Evolutionary conservation across 164 flowering plant genomes (phyloP), one percentile per base, ranked within the genome.

Genomic region (Hamamelis virginiana): DNA sequence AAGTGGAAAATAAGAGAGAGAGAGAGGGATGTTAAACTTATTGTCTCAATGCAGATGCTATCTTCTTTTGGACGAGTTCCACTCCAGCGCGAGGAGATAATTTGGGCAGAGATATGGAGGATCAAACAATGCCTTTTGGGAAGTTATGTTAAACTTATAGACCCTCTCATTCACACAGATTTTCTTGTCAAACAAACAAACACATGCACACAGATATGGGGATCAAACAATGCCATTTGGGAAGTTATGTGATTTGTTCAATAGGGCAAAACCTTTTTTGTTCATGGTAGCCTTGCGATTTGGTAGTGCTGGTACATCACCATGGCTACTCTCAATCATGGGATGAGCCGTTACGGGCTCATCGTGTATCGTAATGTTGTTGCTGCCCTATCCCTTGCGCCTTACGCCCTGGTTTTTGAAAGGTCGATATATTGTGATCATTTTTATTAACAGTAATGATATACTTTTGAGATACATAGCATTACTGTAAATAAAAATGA

Each of bases 21-120:
- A n/a, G n/a, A n/a, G n/a, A n/a, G n/a, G n/a, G n/a, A n/a, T n/a
- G n/a, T n/a, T n/a, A n/a, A n/a, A n/a, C 51, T 65, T 59, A 81
- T 47, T 83, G 69, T 60, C 78, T 73, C 71, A 90, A 75, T 63
- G 91, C 93, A 44, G 92, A 85, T 22, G 92, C 90, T 70, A 93
- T 75, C 82, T 89, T 93, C 87, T 86, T 89, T 47, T 89, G 96
- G 25, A 93, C 67, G 50, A 85, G 82, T 82, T 93, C 97, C 59
- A 87, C 90, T 66, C 88, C 86, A 58, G 89, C 78, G 28, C 98
- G 93, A 62, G 98, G 98, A 51, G 96, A 91, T 65, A 91, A 75
- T 82, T 95, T 83, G 1, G 98, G 97, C 38, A 91, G 80, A 51
- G 67, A n/a, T n/a, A n/a, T n/a, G n/a, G n/a, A n/a, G n/a, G n/a